These are phyloP conservation scores for Phlegmacium glaucopus DNA, from an alignment of 768 basidiomycete species.

Conservation along the genomic window DNA sequence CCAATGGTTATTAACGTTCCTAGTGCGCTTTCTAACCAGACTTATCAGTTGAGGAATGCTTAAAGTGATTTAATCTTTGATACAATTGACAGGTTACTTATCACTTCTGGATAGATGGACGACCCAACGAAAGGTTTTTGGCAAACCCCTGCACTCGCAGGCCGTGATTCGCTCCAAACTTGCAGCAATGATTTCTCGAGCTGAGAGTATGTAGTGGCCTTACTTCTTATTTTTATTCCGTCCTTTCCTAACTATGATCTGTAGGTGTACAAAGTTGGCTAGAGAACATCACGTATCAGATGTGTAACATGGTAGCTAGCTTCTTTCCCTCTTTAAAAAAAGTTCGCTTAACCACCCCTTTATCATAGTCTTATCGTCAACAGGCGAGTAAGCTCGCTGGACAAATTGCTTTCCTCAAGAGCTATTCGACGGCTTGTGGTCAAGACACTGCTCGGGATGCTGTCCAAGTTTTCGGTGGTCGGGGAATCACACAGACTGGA, in stretches of 20 bases:
- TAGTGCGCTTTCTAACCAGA: too few relatives aligned
- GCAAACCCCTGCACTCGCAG: slow-evolving; percentile 79
- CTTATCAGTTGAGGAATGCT: slow-evolving; percentile 67
- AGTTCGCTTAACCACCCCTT: slow-evolving; percentile 1
- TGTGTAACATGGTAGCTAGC: slow-evolving; percentile 70
- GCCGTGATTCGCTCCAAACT: slow-evolving; percentile 88
- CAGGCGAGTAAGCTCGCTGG: slow-evolving; percentile 72
- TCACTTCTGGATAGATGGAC: slow-evolving; percentile 56
- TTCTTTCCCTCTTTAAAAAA: background rate
- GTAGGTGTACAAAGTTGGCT: slow-evolving; percentile 67
- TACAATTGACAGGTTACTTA: background rate
- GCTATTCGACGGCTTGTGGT: slow-evolving; percentile 56
- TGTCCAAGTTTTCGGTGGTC: slow-evolving; percentile 75
- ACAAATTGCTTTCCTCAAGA: slow-evolving; percentile 74
- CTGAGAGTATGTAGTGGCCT: slow-evolving; percentile 34
- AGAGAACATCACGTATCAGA: slow-evolving; percentile 87
- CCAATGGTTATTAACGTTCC: background rate
- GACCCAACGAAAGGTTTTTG: slow-evolving; percentile 87
- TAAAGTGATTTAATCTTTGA: slow-evolving; percentile 49
- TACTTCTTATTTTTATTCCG: background rate
- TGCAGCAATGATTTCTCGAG: slow-evolving; percentile 83
- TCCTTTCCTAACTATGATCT: slow-evolving; percentile 22
- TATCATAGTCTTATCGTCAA: slow-evolving; percentile 59
- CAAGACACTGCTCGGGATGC: slow-evolving; percentile 63
- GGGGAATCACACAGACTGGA: slow-evolving; percentile 79